These are phyloP conservation scores for Cytospora piceae DNA, from an alignment of 2,329 filamentous ascomycete species.

Conservation along the genomic window DNA sequence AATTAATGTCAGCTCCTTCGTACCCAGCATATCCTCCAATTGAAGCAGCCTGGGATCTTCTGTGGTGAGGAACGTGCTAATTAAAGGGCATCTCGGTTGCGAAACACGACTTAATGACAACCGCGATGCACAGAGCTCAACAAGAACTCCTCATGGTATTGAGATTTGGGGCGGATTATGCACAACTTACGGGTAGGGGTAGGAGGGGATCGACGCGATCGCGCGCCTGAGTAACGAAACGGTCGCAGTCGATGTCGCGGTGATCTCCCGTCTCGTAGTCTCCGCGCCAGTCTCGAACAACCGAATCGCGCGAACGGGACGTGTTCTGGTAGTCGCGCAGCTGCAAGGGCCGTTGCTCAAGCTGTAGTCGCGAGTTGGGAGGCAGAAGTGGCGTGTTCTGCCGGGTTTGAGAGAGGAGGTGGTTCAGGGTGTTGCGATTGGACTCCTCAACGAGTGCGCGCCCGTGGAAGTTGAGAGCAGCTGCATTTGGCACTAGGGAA, in stretches of 20 bases:
- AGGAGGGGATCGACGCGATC: not conserved
- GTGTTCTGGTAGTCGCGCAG: not conserved
- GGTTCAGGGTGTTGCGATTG: conserved; percentile 1
- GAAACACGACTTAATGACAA: not conserved
- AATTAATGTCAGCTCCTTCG: not conserved
- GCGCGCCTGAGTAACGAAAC: conserved; percentile 1
- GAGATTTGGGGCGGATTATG: not conserved
- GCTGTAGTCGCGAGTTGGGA: conserved; percentile 14
- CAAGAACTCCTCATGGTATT: not conserved
- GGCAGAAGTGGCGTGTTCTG: conserved; percentile 1
- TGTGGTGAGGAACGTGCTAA: not conserved
- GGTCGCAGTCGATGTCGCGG: not conserved
- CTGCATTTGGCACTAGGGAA: not conserved
- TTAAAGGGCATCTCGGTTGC: not conserved
- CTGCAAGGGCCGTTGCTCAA: conserved; percentile 8
- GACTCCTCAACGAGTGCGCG: conserved; percentile 2
- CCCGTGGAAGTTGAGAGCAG: not conserved
- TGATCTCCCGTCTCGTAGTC: not conserved
- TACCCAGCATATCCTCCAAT: not conserved
- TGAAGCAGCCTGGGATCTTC: not conserved
- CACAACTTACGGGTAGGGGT: not conserved
- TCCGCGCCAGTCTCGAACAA: not conserved
- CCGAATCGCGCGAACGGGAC: not conserved
- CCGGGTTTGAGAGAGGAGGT: not conserved
- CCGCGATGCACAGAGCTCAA: not conserved